phyloP scores from a whole-genome alignment of 768 basidiomycete species.

The Lentinula boryana region DNA sequence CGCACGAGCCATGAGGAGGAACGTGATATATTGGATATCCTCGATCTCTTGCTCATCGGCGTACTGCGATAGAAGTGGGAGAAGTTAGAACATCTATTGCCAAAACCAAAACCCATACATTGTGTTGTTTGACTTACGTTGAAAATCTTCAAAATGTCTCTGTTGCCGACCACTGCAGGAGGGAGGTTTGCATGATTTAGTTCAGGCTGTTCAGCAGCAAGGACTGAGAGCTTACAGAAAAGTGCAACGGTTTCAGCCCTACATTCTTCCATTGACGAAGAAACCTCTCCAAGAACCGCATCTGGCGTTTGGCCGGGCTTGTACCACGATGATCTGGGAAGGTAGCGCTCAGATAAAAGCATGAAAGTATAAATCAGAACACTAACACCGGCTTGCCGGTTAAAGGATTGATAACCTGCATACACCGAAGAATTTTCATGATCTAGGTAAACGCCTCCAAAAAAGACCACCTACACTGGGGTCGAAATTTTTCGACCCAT shows the following conservation, averaged over 20 bases:
- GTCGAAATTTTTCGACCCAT: conserved; percentile 82
- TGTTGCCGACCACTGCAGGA: conserved; percentile 60
- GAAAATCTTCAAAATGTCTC: conserved; percentile 76
- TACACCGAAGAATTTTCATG: not conserved
- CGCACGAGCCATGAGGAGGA: conserved; percentile 81
- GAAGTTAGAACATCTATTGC: too few species aligned
- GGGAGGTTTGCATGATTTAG: not conserved
- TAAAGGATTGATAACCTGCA: conserved; percentile 72
- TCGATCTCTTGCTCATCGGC: conserved; percentile 61
- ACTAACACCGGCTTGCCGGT: conserved; percentile 70
- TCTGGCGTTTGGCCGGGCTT: conserved; percentile 81
- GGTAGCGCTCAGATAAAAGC: not conserved
- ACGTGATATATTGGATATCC: conserved; percentile 76
- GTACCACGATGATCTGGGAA: conserved; percentile 72
- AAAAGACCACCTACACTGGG: conserved; percentile 21
- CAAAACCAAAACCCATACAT: too few species aligned
- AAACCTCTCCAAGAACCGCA: conserved; percentile 80
- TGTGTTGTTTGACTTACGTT: conserved; percentile 38
- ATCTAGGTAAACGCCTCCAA: conserved; percentile 35
- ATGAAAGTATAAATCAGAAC: conserved; percentile 1
- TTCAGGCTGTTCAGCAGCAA: conserved; percentile 1
- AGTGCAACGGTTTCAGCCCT: conserved; percentile 86
- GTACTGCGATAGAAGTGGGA: conserved; percentile 38
- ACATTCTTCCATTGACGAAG: conserved; percentile 90
- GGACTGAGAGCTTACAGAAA: conserved; percentile 46